Evolutionary conservation across 2,329 filamentous ascomycete species (phyloP).

Genomic region (Colletotrichum sublineola): DNA sequence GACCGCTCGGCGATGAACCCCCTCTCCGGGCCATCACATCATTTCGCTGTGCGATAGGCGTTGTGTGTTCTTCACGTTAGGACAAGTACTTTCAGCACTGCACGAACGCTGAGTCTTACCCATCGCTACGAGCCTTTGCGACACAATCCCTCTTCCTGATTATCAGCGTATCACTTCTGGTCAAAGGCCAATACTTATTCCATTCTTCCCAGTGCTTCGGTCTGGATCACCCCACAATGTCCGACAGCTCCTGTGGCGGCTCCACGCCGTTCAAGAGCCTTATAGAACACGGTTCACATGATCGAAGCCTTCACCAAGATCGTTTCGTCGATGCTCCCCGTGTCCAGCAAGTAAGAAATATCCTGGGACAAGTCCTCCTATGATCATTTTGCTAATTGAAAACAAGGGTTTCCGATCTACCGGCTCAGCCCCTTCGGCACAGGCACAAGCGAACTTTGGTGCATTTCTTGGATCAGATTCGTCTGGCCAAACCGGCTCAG

Average conservation of each 20-base stretch:
- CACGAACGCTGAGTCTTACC: too few species aligned
- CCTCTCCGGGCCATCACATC: not conserved
- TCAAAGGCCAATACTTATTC: not conserved
- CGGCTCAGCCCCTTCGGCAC: constrained; percentile 16
- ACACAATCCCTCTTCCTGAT: not conserved
- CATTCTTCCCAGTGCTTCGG: too few species aligned
- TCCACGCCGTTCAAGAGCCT: constrained; percentile 59
- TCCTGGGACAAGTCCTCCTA: not conserved
- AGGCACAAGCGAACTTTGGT: constrained; percentile 51
- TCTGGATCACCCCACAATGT: constrained; percentile 49
- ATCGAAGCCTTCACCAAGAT: constrained; percentile 58
- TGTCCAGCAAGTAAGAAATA: constrained; percentile 13
- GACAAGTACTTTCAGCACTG: too few species aligned
- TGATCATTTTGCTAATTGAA: not conserved
- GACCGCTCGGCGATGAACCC: not conserved
- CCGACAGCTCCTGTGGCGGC: constrained; percentile 58
- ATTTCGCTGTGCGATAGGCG: not conserved
- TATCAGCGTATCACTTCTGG: not conserved
- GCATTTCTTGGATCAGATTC: constrained; percentile 51
- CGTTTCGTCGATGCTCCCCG: constrained; percentile 47
- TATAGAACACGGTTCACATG: constrained; percentile 57
- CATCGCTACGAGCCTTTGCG: not conserved
- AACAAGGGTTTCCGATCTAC: constrained; percentile 34
- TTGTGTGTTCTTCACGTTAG: not conserved
- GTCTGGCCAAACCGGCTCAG: not conserved